Evolutionary conservation across 2,329 filamentous ascomycete species (phyloP).

Genomic region (Rutstroemia sp.): DNA sequence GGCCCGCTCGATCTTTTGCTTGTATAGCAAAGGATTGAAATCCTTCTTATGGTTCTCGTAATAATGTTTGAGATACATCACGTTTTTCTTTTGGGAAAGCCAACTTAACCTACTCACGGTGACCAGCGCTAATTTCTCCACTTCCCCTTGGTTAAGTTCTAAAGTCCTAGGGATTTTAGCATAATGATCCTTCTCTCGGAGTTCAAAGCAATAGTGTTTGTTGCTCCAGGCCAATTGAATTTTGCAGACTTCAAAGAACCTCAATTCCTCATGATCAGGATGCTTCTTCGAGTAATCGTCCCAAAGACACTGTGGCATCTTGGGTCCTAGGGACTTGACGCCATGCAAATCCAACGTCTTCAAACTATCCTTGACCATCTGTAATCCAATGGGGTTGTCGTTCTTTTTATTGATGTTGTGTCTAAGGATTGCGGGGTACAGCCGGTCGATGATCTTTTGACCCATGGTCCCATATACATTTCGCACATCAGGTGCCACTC

Average conservation of each 20-base stretch:
- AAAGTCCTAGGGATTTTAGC: background rate
- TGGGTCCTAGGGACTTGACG: background rate
- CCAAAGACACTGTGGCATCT: background rate
- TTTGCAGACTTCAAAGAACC: background rate
- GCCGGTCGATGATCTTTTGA: background rate
- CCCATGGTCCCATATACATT: background rate
- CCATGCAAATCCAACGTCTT: background rate
- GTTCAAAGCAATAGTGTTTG: background rate
- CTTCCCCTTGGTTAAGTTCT: background rate
- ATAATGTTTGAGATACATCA: too few species aligned
- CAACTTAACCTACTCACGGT: background rate
- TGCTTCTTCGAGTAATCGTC: background rate
- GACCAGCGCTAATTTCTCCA: background rate
- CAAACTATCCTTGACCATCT: background rate
- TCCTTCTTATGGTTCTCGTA: too few species aligned
- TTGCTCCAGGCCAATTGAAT: background rate
- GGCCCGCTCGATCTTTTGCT: too few species aligned
- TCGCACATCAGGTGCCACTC: background rate
- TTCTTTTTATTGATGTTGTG: background rate
- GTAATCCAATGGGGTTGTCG: background rate
- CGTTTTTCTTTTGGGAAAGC: too few species aligned
- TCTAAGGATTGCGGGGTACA: background rate
- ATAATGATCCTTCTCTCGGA: background rate
- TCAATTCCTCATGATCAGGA: background rate
- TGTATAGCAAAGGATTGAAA: too few species aligned